phyloP scores from a whole-genome alignment of 495 filamentous ascomycete species.

The Cryomyces antarcticus region DNA sequence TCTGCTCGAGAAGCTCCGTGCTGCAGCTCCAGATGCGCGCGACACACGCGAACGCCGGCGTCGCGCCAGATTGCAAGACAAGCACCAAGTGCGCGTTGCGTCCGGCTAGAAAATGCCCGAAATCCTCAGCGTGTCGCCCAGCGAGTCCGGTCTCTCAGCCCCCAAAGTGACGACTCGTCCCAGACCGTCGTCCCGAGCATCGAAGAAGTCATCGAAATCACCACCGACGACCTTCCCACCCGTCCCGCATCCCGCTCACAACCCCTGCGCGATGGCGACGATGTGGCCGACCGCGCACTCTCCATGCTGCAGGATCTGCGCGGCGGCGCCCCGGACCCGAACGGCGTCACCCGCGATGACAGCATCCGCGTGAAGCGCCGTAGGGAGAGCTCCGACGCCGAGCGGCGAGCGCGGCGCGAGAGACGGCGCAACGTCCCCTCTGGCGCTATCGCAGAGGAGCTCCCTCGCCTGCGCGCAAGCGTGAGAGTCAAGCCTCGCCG shows the following conservation, averaged over 20 bases:
- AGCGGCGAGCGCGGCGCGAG: slow-evolving; percentile 12
- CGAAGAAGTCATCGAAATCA: background rate
- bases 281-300: slow-evolving; percentile 67
- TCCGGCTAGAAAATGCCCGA: slow-evolving; percentile 73
- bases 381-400: slow-evolving; percentile 16
- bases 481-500: too few relatives aligned
- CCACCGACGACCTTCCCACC: background rate
- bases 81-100: slow-evolving; percentile 80
- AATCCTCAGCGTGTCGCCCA: slow-evolving; percentile 8
- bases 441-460: background rate
- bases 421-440: slow-evolving; percentile 4
- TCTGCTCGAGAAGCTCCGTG: slow-evolving; percentile 85
- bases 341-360: slow-evolving; percentile 8
- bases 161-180: background rate
- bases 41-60: slow-evolving; percentile 77
- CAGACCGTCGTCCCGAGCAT: background rate
- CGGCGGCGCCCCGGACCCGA: slow-evolving; percentile 23
- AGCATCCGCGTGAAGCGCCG: slow-evolving; percentile 14
- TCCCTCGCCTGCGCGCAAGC: background rate
- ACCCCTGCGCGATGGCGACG: slow-evolving; percentile 34
- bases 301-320: slow-evolving; percentile 63
- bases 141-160: slow-evolving; percentile 6
- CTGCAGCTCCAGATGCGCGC: slow-evolving; percentile 71
- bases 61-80: slow-evolving; percentile 68
- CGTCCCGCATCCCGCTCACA: background rate